Evolutionary conservation across 2,329 filamentous ascomycete species (phyloP).

Genomic region (Pseudofabraea citricarpa): DNA sequence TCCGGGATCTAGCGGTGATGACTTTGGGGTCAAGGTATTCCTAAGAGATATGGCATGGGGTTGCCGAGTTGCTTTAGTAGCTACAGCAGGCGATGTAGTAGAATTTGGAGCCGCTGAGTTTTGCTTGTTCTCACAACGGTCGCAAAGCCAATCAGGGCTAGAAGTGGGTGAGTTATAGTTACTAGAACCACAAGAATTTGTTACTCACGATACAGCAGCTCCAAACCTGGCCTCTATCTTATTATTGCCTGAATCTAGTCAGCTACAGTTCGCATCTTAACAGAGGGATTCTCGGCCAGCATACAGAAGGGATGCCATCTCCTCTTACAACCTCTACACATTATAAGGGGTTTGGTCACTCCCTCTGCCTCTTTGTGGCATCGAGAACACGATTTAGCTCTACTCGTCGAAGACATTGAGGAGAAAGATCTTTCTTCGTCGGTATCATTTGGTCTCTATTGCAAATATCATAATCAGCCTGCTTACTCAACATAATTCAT

Average conservation of each 20-base stretch:
- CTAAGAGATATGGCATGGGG: too few relatives aligned
- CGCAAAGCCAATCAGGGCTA: background rate
- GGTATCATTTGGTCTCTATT: background rate
- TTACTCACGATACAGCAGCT: background rate
- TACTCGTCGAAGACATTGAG: slow-evolving; percentile 15
- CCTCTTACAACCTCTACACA: slow-evolving; percentile 15
- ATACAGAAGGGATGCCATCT: slow-evolving; percentile 11
- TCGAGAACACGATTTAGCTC: slow-evolving; percentile 12
- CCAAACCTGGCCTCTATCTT: background rate
- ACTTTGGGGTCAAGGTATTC: too few relatives aligned
- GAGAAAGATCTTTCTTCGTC: slow-evolving; percentile 20
- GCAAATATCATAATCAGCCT: too few relatives aligned
- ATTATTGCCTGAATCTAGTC: background rate
- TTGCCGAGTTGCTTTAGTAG: too few relatives aligned
- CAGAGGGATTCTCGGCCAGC: background rate
- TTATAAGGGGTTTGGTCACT: slow-evolving; percentile 10
- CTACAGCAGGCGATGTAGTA: too few relatives aligned
- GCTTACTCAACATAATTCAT: too few relatives aligned
- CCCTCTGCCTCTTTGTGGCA: slow-evolving; percentile 12
- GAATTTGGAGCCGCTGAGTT: too few relatives aligned
- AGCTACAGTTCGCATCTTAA: background rate
- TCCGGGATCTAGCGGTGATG: too few relatives aligned
- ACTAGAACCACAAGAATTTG: too few relatives aligned
- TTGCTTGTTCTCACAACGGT: background rate
- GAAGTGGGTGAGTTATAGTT: background rate